Evolutionary conservation across 176 grass and related monocot genomes (phyloP).

Genomic region (Bothriochloa decipiens): DNA sequence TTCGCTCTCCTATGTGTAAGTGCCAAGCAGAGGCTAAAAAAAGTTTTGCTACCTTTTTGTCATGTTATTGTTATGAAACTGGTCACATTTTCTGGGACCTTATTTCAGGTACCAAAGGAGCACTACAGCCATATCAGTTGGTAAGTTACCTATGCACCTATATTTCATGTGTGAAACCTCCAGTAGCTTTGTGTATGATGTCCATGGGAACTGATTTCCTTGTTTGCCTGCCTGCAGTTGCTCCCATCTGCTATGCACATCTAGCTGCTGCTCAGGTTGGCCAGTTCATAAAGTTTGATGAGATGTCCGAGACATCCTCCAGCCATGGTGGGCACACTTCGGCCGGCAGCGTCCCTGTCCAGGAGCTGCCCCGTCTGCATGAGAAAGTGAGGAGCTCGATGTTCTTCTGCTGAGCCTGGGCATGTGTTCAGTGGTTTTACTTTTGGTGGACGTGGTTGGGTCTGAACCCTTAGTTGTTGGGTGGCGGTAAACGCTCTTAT

Average conservation of each 20-base stretch:
- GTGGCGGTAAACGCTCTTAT: background rate
- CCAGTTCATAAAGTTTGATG: slow-evolving; percentile 91
- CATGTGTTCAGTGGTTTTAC: background rate
- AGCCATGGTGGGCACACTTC: slow-evolving; percentile 64
- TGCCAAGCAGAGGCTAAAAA: slow-evolving; percentile 11
- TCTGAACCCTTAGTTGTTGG: background rate
- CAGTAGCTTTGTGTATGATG: background rate
- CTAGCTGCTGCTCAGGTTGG: slow-evolving; percentile 73
- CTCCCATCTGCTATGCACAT: slow-evolving; percentile 84
- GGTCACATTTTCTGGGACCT: slow-evolving; percentile 24
- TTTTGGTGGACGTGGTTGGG: background rate
- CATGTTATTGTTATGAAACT: background rate
- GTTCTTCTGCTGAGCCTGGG: slow-evolving; percentile 77
- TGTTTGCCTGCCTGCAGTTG: slow-evolving; percentile 53
- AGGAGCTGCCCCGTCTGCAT: slow-evolving; percentile 76
- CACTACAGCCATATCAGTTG: slow-evolving; percentile 90
- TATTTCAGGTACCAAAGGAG: slow-evolving; percentile 85
- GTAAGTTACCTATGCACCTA: slow-evolving; percentile 36
- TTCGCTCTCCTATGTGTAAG: slow-evolving; percentile 86
- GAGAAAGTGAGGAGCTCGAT: slow-evolving; percentile 77
- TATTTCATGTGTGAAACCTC: background rate
- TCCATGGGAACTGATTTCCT: background rate
- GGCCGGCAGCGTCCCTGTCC: slow-evolving; percentile 43
- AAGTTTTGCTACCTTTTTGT: background rate
- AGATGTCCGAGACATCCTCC: slow-evolving; percentile 66